phyloP scores from a whole-genome alignment of 2,329 filamentous ascomycete species.

The Calonectria ilicicola region DNA sequence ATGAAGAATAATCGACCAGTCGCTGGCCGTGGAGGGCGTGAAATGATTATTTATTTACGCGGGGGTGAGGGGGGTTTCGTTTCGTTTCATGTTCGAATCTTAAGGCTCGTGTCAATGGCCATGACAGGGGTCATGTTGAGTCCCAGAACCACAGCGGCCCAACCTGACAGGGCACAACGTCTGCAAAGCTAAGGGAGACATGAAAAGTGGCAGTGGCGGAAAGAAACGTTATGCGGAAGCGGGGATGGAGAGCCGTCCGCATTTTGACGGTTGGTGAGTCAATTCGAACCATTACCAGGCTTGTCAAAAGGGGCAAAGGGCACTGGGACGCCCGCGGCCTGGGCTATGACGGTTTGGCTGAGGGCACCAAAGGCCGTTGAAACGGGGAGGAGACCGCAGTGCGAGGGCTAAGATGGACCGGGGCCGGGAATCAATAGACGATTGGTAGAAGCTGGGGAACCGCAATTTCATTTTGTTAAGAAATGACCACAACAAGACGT shows the following conservation, averaged over 20 bases:
- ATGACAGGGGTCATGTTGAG: conserved; percentile 7
- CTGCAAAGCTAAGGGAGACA: neutral
- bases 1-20: neutral
- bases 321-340: neutral
- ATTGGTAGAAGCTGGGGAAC: neutral
- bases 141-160: neutral
- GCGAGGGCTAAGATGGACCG: neutral
- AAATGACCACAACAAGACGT: neutral
- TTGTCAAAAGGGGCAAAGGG: conserved; percentile 5
- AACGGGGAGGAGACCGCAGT: conserved; percentile 6
- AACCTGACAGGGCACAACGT: neutral
- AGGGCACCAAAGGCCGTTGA: conserved; percentile 8
- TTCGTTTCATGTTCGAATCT: conserved; percentile 24
- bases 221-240: conserved; percentile 1
- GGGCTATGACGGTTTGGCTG: neutral
- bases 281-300: neutral
- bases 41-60: conserved; percentile 1
- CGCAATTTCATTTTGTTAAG: conserved; percentile 12
- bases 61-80: conserved; percentile 8
- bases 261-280: neutral
- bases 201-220: neutral
- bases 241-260: neutral
- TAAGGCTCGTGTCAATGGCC: conserved; percentile 8
- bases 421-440: conserved; percentile 4
- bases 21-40: neutral